Percentiles rank a stretch among this genome's conserved stretches.
Conservation (phyloP, 2,329 filamentous ascomycete genomes). For the Claviceps paspali region DNA sequence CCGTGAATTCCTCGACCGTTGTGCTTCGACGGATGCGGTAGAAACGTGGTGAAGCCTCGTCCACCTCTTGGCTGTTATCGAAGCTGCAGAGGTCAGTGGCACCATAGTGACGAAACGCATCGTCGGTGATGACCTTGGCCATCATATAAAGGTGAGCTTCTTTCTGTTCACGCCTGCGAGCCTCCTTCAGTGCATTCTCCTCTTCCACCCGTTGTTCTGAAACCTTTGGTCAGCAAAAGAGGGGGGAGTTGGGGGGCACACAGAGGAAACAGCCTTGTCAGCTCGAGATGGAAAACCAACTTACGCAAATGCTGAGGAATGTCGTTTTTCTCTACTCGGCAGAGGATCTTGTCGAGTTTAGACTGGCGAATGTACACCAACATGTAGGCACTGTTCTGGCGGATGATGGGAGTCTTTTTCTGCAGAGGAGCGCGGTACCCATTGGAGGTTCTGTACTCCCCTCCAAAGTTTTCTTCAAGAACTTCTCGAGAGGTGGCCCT, state of each 20-base stretch:
- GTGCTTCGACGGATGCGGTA: constrained; percentile 64
- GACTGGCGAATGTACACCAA: constrained; percentile 90
- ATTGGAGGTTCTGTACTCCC: constrained; percentile 51
- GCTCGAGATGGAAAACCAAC: constrained; percentile 11
- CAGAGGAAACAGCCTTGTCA: not conserved
- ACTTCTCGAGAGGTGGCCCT: constrained; percentile 83
- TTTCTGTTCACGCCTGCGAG: constrained; percentile 72
- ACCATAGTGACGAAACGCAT: constrained; percentile 66
- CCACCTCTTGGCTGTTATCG: constrained; percentile 47
- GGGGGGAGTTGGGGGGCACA: not conserved
- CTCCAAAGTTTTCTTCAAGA: constrained; percentile 91
- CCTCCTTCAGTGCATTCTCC: constrained; percentile 62
- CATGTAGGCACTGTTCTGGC: constrained; percentile 89
- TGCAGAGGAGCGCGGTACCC: constrained; percentile 31
- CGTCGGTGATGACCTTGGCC: constrained; percentile 65
- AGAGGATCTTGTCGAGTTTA: constrained; percentile 67
- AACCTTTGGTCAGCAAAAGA: constrained; percentile 9
- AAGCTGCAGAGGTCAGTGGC: constrained; percentile 69
- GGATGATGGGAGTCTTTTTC: constrained; percentile 44
- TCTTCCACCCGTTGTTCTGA: constrained; percentile 61
- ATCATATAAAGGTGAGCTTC: constrained; percentile 89
- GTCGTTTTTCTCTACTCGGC: constrained; percentile 59
- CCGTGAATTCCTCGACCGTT: constrained; percentile 60
- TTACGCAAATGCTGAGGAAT: constrained; percentile 69
- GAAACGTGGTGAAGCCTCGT: constrained; percentile 53